Evolutionary conservation across 2,329 filamentous ascomycete species (phyloP).

Genomic region (Dryadomyces sulphureus): DNA sequence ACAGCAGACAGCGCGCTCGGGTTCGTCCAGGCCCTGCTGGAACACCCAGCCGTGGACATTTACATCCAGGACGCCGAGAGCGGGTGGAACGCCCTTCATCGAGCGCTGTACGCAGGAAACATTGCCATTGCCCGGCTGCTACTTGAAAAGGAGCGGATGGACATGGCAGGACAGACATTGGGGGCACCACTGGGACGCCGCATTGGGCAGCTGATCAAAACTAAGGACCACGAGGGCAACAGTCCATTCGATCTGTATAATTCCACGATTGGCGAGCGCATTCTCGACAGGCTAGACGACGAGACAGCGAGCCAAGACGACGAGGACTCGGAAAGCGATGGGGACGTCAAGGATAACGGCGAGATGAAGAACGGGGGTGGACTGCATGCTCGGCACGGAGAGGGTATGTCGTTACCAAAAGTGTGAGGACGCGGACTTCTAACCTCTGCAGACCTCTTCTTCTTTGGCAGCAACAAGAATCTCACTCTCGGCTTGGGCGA

Average conservation of each 20-base stretch:
- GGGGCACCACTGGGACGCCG: slow-evolving; percentile 39
- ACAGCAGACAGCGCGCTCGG: slow-evolving; percentile 49
- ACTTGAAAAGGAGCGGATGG: slow-evolving; percentile 59
- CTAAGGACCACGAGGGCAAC: slow-evolving; percentile 89
- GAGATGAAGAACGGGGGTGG: not conserved
- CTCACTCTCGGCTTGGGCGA: slow-evolving; percentile 87
- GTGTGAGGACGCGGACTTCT: no score
- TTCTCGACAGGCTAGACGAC: slow-evolving; percentile 29
- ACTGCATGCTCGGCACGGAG: slow-evolving; percentile 31
- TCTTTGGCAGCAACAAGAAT: slow-evolving; percentile 95
- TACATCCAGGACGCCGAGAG: slow-evolving; percentile 81
- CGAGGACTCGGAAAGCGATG: slow-evolving; percentile 2
- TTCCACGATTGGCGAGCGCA: slow-evolving; percentile 68
- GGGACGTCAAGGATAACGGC: not conserved
- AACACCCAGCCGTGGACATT: slow-evolving; percentile 71
- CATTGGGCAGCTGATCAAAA: slow-evolving; percentile 70
- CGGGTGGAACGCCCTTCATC: slow-evolving; percentile 89
- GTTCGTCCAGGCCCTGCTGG: slow-evolving; percentile 68
- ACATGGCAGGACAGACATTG: slow-evolving; percentile 44
- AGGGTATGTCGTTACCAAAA: no score
- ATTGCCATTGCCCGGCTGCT: slow-evolving; percentile 72
- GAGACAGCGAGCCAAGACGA: not conserved
- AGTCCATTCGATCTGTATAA: slow-evolving; percentile 90
- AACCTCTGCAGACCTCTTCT: slow-evolving; percentile 53
- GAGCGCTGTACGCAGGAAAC: slow-evolving; percentile 82